Conservation (phyloP, 148 eudicot species). For the Amaranthus hypochondriacus region DNA sequence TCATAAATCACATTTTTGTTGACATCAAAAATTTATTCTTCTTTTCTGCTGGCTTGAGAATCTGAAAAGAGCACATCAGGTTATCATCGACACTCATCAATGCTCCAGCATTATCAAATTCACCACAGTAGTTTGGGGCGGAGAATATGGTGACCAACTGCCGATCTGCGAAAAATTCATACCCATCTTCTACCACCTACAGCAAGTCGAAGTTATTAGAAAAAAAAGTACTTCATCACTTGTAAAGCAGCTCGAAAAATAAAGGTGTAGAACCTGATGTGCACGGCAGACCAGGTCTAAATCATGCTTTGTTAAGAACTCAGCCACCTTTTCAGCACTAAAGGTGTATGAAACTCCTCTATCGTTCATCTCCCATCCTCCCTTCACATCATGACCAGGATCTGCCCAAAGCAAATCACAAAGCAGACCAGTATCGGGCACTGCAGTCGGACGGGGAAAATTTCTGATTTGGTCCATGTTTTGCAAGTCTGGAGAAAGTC, state of each 20-base stretch:
- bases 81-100: slow-evolving; percentile 72
- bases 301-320: slow-evolving; percentile 63
- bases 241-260: not conserved
- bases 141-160: slow-evolving; percentile 73
- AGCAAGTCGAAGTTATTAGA: slow-evolving; percentile 8
- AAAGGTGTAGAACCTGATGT: slow-evolving; percentile 46
- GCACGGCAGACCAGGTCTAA: slow-evolving; percentile 76
- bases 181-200: slow-evolving; percentile 81
- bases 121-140: slow-evolving; percentile 77
- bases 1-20: slow-evolving; percentile 47
- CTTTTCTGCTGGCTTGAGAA: slow-evolving; percentile 70
- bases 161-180: slow-evolving; percentile 76
- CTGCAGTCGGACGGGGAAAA: slow-evolving; percentile 59
- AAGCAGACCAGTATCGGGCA: slow-evolving; percentile 71
- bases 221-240: not conserved
- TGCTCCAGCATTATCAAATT: slow-evolving; percentile 80
- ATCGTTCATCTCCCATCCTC: slow-evolving; percentile 85
- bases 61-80: slow-evolving; percentile 73
- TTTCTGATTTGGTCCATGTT: slow-evolving; percentile 58
- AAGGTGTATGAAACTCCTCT: slow-evolving; percentile 72
- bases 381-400: slow-evolving; percentile 66
- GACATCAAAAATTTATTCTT: slow-evolving; percentile 58
- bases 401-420: slow-evolving; percentile 84
- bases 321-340: slow-evolving; percentile 67
- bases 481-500: slow-evolving; percentile 68